These are phyloP conservation scores for Otatea glauca DNA, from an alignment of 176 grass and related monocot genomes.

Conservation along the genomic window DNA sequence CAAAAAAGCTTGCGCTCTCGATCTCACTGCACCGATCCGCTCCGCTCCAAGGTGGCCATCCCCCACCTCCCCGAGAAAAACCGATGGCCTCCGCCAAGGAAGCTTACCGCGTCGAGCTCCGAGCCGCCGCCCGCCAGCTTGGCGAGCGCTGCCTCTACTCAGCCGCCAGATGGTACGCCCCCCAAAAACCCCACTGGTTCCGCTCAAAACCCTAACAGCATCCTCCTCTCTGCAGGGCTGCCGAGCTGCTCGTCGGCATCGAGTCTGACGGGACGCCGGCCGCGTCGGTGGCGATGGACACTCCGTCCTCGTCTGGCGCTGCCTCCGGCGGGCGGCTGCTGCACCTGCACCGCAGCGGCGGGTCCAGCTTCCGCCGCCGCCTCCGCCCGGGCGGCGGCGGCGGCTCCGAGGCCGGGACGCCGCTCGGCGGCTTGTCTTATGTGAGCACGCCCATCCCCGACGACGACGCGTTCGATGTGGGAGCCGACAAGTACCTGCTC, in stretches of 20 bases:
- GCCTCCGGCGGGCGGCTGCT: slow-evolving; percentile 44
- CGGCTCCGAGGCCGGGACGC: slow-evolving; percentile 56
- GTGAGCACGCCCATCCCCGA: slow-evolving; percentile 84
- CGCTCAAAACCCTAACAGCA: slow-evolving; percentile 44
- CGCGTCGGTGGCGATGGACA: slow-evolving; percentile 36
- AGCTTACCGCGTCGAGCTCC: slow-evolving; percentile 82
- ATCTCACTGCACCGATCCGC: slow-evolving; percentile 1
- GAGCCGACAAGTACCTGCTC: slow-evolving; percentile 86
- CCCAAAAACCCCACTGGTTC: not conserved
- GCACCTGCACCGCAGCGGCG: slow-evolving; percentile 68
- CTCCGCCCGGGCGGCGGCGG: slow-evolving; percentile 52
- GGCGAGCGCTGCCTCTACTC: slow-evolving; percentile 88
- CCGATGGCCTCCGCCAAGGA: slow-evolving; percentile 73
- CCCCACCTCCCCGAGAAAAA: not conserved
- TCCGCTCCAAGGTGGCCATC: slow-evolving; percentile 32
- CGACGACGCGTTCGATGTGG: slow-evolving; percentile 67
- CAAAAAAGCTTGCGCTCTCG: slow-evolving; percentile 29
- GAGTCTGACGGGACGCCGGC: slow-evolving; percentile 59
- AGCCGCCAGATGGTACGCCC: slow-evolving; percentile 84
- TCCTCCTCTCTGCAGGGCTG: slow-evolving; percentile 56
- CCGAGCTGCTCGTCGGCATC: slow-evolving; percentile 82
- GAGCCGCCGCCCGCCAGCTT: slow-evolving; percentile 73
- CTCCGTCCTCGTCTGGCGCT: slow-evolving; percentile 50
- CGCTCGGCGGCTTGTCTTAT: slow-evolving; percentile 84
- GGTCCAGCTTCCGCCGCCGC: slow-evolving; percentile 74